Conservation (phyloP, 2,329 filamentous ascomycete species). For the Neurospora sp. region DNA sequence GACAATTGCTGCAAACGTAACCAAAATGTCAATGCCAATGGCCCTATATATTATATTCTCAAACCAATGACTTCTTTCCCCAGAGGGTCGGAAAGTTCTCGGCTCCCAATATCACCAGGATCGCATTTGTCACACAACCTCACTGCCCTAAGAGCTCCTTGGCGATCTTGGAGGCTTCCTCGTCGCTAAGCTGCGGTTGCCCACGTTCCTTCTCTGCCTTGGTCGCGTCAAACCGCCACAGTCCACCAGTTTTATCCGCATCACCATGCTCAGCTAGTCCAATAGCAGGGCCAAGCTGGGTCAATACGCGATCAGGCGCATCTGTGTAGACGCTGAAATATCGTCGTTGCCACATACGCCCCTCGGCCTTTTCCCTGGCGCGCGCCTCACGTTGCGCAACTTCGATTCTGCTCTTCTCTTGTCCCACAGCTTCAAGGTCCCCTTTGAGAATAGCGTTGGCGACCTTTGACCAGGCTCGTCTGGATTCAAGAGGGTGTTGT, state of each 20-base stretch:
- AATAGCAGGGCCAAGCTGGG: slow-evolving; percentile 32
- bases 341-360: slow-evolving; percentile 66
- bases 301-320: slow-evolving; percentile 33
- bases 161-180: slow-evolving; percentile 24
- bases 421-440: slow-evolving; percentile 71
- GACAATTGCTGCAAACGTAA: background rate
- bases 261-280: slow-evolving; percentile 43
- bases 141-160: slow-evolving; percentile 26
- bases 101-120: background rate
- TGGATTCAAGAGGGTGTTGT: slow-evolving; percentile 80
- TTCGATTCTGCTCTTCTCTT: slow-evolving; percentile 83
- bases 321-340: slow-evolving; percentile 59
- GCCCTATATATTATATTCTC: background rate
- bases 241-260: slow-evolving; percentile 48
- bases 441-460: slow-evolving; percentile 69
- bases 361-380: slow-evolving; percentile 63
- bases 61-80: background rate
- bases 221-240: slow-evolving; percentile 44
- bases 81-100: background rate
- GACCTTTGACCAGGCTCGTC: slow-evolving; percentile 81
- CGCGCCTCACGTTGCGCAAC: slow-evolving; percentile 70
- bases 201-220: slow-evolving; percentile 33
- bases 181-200: slow-evolving; percentile 22
- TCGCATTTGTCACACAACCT: background rate
- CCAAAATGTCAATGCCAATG: background rate